phyloP scores from a whole-genome alignment of 495 filamentous ascomycete genomes.

The Jackrogersella multiformis region DNA sequence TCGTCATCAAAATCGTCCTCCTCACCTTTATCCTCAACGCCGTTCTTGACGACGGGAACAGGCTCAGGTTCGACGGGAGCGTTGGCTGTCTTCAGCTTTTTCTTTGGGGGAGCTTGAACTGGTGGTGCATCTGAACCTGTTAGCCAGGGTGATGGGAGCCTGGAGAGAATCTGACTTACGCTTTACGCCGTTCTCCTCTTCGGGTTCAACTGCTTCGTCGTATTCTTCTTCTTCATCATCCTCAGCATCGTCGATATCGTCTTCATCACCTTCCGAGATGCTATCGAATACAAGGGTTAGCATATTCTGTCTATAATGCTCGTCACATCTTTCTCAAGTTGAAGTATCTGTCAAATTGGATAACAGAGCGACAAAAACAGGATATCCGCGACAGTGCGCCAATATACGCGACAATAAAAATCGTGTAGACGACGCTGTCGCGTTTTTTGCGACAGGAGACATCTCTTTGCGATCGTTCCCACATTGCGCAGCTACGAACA shows the following conservation, averaged over 20 bases:
- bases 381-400: constrained; percentile 43
- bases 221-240: constrained; percentile 54
- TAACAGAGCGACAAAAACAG: neutral
- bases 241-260: constrained; percentile 51
- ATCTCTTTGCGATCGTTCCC: neutral
- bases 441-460: constrained; percentile 29
- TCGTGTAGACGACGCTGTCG: constrained; percentile 29
- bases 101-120: constrained; percentile 58
- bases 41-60: constrained; percentile 44
- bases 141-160: constrained; percentile 3
- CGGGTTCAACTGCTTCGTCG: constrained; percentile 45
- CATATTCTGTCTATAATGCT: neutral
- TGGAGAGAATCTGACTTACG: constrained; percentile 30
- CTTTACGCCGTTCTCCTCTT: constrained; percentile 41
- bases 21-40: constrained; percentile 44
- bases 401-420: constrained; percentile 14
- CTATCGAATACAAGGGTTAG: constrained; percentile 27
- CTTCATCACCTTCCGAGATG: constrained; percentile 48
- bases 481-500: neutral
- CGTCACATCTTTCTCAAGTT: neutral
- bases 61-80: constrained; percentile 40
- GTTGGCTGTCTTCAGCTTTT: constrained; percentile 56
- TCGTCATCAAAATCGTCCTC: constrained; percentile 49
- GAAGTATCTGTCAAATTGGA: neutral
- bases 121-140: constrained; percentile 14